Base-by-base conservation (phyloP, 2,329 filamentous ascomycete genomes). In the Paecilomyces formosus region DNA sequence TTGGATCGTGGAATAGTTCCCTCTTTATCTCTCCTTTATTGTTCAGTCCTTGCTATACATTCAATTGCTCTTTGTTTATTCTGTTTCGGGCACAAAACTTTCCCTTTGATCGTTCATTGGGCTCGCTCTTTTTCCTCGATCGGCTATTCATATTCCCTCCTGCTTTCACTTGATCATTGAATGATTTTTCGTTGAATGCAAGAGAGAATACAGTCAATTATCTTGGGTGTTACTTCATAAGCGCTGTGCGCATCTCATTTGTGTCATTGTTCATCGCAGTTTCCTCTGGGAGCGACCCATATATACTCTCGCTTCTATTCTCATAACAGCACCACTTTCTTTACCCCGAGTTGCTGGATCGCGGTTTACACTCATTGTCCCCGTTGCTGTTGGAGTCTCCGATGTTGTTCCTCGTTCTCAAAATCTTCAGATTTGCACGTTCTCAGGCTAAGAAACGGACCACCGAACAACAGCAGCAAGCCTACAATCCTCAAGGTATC, bases 391-490 rank as follows among this genome's bases (percentile, higher is more conserved):
- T 22, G 21, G n/a, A 21, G 24, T 26, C 15, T 52, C 28, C 28
- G 6, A 56, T 56, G 55, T 31, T 56, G 3, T 51, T 56, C 18
- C 15, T 56, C 6, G 39, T 66, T 55, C 28, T 69, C 56, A 70
- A 67, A 63, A 57, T 69, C 58, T 59, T 71, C 61, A 63, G 65
- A 58, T 45, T 68, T 30, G 70, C 70, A 60, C 57, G 61, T 58
- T 63, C 63, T 39, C 63, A 71, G 63, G 65, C 66, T 62, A 70
- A 71, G 56, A 71, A 72, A 21, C 63, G 66, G 45, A 26, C 28
- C 50, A 56, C 61, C 53, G 59, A 64, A 57, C 57, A 60, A 28
- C 60, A 61, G 31, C 64, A 63, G 59, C 53, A 62, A 28, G 22
- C 50, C 21, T 52, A 31, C 30, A 12, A 57, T 51, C 61, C 51